Evolutionary conservation across 352 stramenopile genomes (phyloP).

Genomic region (Globisporangium nodosum): DNA sequence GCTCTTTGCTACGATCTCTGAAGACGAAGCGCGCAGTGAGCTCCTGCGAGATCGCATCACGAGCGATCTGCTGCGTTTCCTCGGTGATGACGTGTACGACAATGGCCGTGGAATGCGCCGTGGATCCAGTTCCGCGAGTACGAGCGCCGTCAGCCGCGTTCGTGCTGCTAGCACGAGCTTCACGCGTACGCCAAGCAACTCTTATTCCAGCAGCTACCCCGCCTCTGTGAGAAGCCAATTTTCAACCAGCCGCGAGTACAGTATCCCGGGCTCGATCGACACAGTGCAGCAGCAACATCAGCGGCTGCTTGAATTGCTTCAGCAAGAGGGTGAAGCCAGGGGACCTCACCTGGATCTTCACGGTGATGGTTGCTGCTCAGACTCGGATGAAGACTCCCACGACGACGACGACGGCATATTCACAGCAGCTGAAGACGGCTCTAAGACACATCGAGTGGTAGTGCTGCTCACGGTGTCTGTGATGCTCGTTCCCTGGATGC

Average conservation of each 20-base stretch:
- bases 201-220: conserved; percentile 13
- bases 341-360: conserved; percentile 9
- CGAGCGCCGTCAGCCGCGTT: conserved; percentile 1
- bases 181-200: conserved; percentile 11
- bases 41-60: conserved; percentile 4
- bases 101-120: background rate
- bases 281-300: conserved; percentile 20
- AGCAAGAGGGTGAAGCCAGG: conserved; percentile 14
- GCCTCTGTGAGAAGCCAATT: conserved; percentile 18
- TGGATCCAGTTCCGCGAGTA: background rate
- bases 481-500: conserved; percentile 23
- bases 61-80: conserved; percentile 11
- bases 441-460: conserved; percentile 12
- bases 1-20: background rate
- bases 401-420: conserved; percentile 16
- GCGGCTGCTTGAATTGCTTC: conserved; percentile 11
- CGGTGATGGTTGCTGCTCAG: background rate
- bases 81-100: conserved; percentile 7
- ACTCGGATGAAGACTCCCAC: conserved; percentile 12
- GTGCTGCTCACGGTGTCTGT: conserved; percentile 19
- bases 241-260: conserved; percentile 12
- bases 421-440: conserved; percentile 6
- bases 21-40: conserved; percentile 1
- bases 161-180: background rate
- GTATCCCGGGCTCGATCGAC: conserved; percentile 12